Conservation (phyloP, 2,329 filamentous ascomycete species). For the Neodidymelliopsis sp. region DNA sequence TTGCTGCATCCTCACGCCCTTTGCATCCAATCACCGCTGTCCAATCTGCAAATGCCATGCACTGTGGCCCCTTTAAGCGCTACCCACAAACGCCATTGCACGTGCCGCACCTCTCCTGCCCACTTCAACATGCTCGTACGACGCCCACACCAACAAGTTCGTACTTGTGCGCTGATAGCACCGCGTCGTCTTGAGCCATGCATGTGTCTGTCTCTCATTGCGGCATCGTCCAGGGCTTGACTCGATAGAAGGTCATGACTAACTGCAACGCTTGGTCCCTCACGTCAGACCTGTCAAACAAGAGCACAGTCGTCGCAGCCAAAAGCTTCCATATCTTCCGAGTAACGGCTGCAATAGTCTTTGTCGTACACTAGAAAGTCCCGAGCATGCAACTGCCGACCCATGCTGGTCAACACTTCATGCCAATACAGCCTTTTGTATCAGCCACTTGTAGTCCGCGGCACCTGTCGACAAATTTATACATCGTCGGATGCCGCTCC, state of each 20-base stretch:
- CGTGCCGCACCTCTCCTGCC: not conserved
- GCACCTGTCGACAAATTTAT: conserved; percentile 8
- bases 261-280: conserved; percentile 3
- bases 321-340: not conserved
- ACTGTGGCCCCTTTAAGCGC: conserved; percentile 4
- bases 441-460: conserved; percentile 4
- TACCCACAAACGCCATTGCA: conserved; percentile 4
- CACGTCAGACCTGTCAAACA: not conserved
- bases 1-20: conserved; percentile 12
- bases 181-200: no score
- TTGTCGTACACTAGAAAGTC: not conserved
- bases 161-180: no score
- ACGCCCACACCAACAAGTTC: no score
- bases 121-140: not conserved
- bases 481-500: conserved; percentile 12
- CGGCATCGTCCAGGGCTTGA: no score
- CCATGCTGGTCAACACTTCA: not conserved
- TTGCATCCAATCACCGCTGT: conserved; percentile 22
- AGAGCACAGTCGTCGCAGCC: not conserved
- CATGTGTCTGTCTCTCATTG: no score
- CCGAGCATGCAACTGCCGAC: not conserved
- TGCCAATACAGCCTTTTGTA: conserved; percentile 5
- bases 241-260: no score
- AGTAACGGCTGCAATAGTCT: not conserved
- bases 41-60: not conserved